These are phyloP conservation scores for Solanum peruvianum DNA, from an alignment of 257 asterid genomes.

Conservation along the genomic window DNA sequence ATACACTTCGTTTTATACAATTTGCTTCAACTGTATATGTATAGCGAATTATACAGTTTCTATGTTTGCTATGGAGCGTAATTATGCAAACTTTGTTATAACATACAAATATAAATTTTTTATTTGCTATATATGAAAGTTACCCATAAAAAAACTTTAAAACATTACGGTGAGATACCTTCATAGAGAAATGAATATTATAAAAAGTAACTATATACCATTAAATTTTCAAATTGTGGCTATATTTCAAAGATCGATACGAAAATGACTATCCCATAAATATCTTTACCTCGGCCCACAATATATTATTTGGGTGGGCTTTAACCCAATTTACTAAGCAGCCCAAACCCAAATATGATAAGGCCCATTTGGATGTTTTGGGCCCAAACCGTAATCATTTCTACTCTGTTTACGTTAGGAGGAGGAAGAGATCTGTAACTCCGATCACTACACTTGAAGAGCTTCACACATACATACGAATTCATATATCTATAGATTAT, in stretches of 20 bases:
- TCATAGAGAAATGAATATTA: background rate
- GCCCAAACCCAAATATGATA: background rate
- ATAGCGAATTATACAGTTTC: no score
- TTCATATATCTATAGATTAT: background rate
- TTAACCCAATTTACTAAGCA: background rate
- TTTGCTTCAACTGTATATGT: no score
- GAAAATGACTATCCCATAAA: background rate
- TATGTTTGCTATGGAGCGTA: no score
- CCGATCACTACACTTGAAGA: background rate
- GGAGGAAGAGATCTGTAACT: background rate
- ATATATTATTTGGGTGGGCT: background rate
- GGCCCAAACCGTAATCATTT: background rate
- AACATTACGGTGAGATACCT: no score
- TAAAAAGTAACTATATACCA: background rate
- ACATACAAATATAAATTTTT: no score
- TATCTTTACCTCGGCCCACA: background rate
- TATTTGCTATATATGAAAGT: no score
- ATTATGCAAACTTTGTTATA: no score
- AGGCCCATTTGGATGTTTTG: background rate
- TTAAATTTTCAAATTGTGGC: background rate
- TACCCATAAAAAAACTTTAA: no score
- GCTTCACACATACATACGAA: background rate
- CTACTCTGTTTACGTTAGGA: background rate
- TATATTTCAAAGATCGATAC: background rate
- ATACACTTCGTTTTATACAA: no score